These are phyloP conservation scores for Lodderomyces beijingensis DNA, from an alignment of 1,139 yeast genomes.

Conservation along the genomic window DNA sequence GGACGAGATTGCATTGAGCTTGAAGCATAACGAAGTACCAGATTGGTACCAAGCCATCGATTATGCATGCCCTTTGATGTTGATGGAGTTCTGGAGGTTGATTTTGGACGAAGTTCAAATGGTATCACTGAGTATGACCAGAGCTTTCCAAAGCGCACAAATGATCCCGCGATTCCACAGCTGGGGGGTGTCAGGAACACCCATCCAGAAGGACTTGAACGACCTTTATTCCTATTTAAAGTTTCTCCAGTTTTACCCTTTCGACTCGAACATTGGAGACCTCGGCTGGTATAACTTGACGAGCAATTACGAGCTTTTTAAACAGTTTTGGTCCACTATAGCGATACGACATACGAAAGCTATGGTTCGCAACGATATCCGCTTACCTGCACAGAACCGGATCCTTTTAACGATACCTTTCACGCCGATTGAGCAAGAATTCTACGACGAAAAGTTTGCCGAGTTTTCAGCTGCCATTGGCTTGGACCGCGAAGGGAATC, in stretches of 20 bases:
- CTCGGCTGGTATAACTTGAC: constrained; percentile 33
- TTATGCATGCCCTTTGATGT: constrained; percentile 77
- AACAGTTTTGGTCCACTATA: constrained; percentile 41
- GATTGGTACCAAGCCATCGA: constrained; percentile 31
- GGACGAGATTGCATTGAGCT: constrained; percentile 32
- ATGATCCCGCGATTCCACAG: constrained; percentile 81
- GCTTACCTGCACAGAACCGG: constrained; percentile 73
- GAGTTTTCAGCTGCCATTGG: constrained; percentile 62
- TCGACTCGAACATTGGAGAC: constrained; percentile 39
- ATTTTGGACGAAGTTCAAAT: constrained; percentile 92
- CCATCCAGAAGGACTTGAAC: constrained; percentile 60
- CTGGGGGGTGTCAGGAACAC: constrained; percentile 98
- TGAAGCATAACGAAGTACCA: constrained; percentile 27
- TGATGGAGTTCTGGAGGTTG: constrained; percentile 86
- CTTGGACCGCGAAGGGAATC: constrained; percentile 54
- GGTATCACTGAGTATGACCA: constrained; percentile 70
- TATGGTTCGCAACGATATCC: constrained; percentile 73
- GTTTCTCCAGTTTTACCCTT: constrained; percentile 67
- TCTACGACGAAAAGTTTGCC: constrained; percentile 61
- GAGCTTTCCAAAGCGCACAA: constrained; percentile 77
- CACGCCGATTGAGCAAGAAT: constrained; percentile 76
- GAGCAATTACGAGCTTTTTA: constrained; percentile 36
- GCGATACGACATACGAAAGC: constrained; percentile 80
- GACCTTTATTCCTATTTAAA: constrained; percentile 70
- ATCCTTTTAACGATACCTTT: constrained; percentile 68